Percentiles rank a stretch among this genome's conserved stretches.
phyloP scores from a whole-genome alignment of 192 early-diverging fungal genomes.

The Coemansia asiatica region DNA sequence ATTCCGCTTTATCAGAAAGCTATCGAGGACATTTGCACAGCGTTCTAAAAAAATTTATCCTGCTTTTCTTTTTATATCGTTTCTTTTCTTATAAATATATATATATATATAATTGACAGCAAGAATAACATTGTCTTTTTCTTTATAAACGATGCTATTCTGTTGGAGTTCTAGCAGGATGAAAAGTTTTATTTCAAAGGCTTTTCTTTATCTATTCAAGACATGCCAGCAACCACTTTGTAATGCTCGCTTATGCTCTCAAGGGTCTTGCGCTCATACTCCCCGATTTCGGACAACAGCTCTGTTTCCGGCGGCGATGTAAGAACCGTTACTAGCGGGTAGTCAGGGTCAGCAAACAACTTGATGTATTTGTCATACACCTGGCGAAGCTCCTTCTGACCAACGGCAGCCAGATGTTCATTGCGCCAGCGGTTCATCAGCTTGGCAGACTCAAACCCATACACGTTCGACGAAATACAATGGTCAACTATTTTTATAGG shows the following conservation, averaged over 20 bases:
- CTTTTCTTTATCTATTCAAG: background rate
- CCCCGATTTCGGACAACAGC: slow-evolving; percentile 29
- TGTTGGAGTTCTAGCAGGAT: no score
- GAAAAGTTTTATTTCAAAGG: background rate
- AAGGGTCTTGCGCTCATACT: slow-evolving; percentile 22
- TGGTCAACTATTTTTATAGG: slow-evolving; percentile 16
- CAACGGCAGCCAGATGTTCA: slow-evolving; percentile 26
- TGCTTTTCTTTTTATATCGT: background rate
- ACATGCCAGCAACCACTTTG: background rate
- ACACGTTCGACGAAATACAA: slow-evolving; percentile 16
- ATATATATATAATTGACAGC: no score
- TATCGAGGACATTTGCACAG: slow-evolving; percentile 50
- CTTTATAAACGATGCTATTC: no score
- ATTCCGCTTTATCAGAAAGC: slow-evolving; percentile 52
- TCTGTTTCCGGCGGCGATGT: slow-evolving; percentile 31
- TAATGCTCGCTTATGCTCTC: background rate
- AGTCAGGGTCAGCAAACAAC: slow-evolving; percentile 22
- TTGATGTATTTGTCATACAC: slow-evolving; percentile 33
- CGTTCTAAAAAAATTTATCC: slow-evolving; percentile 17
- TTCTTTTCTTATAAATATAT: no score
- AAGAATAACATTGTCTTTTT: no score
- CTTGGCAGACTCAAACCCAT: slow-evolving; percentile 24
- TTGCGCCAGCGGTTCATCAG: slow-evolving; percentile 27
- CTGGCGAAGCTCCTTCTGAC: slow-evolving; percentile 27
- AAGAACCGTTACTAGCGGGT: slow-evolving; percentile 22